Percentiles rank a stretch among this genome's conserved stretches.
Evolutionary conservation across 1,284 basidiomycete genomes (phyloP).

Genomic region (Ceratobasidium sp.): DNA sequence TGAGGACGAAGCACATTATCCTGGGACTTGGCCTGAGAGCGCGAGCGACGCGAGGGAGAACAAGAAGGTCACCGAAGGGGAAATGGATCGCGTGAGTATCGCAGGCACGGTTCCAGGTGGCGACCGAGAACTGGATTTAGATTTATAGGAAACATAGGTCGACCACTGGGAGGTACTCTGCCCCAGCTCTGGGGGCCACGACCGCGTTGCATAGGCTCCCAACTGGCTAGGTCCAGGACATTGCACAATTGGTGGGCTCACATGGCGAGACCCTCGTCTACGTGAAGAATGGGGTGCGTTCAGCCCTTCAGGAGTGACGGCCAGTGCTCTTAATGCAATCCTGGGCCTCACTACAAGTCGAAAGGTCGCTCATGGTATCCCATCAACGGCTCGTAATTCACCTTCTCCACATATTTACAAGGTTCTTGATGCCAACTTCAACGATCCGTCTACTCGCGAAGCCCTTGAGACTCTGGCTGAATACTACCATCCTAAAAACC

Average conservation of each 20-base stretch:
- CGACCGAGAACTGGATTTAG: constrained; percentile 2
- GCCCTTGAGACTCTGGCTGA: constrained; percentile 86
- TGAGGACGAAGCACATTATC: neutral
- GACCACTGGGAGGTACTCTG: constrained; percentile 18
- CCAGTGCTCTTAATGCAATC: too few species aligned
- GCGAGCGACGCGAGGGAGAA: neutral
- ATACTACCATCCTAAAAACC: constrained; percentile 62
- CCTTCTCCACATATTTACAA: constrained; percentile 88
- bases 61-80: neutral
- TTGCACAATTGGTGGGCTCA: constrained; percentile 16
- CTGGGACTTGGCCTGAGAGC: neutral
- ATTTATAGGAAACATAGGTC: constrained; percentile 7
- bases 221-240: constrained; percentile 17
- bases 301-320: neutral
- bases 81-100: constrained; percentile 1
- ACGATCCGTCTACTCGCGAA: constrained; percentile 81
- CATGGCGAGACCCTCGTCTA: constrained; percentile 17
- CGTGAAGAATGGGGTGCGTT: constrained; percentile 17
- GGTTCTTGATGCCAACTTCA: constrained; percentile 83
- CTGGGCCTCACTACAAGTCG: constrained; percentile 16
- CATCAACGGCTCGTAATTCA: constrained; percentile 60
- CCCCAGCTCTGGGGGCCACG: constrained; percentile 3
- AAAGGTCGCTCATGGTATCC: neutral
- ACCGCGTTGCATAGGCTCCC: constrained; percentile 6
- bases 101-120: neutral